Evolutionary conservation across 257 asterid genomes (phyloP).

Genomic region (Solanum rostratum): DNA sequence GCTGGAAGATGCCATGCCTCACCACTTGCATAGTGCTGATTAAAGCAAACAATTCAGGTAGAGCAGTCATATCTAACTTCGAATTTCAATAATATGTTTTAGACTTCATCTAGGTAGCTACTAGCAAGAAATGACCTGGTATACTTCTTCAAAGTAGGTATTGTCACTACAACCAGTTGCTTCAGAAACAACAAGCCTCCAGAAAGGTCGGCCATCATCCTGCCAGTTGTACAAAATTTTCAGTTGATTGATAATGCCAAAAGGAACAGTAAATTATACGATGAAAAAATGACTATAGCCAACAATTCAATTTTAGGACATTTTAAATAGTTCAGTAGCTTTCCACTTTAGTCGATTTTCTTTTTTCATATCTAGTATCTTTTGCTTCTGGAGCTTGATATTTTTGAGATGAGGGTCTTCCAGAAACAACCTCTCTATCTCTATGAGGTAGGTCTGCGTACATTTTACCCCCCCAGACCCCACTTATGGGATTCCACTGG

Average conservation of each 20-base stretch:
- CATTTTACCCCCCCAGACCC: no score
- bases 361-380: no score
- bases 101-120: not conserved
- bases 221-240: slow-evolving; percentile 10
- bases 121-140: slow-evolving; percentile 35
- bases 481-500: no score
- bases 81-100: not conserved
- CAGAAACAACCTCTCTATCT: no score
- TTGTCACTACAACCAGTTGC: slow-evolving; percentile 65
- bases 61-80: not conserved
- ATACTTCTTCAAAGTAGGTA: slow-evolving; percentile 79
- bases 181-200: slow-evolving; percentile 84
- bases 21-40: slow-evolving; percentile 83
- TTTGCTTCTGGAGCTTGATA: no score
- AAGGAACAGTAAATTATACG: not conserved
- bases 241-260: not conserved
- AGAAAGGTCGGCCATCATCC: slow-evolving; percentile 94
- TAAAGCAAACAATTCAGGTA: not conserved
- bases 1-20: slow-evolving; percentile 89
- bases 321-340: not conserved
- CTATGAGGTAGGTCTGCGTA: no score
- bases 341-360: no score
- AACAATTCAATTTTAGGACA: not conserved
- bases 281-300: not conserved
- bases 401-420: no score